Percentiles rank a stretch among this genome's conserved stretches.
Evolutionary conservation across 1,284 basidiomycete species (phyloP).

Genomic region (Neonothopanus nambi): DNA sequence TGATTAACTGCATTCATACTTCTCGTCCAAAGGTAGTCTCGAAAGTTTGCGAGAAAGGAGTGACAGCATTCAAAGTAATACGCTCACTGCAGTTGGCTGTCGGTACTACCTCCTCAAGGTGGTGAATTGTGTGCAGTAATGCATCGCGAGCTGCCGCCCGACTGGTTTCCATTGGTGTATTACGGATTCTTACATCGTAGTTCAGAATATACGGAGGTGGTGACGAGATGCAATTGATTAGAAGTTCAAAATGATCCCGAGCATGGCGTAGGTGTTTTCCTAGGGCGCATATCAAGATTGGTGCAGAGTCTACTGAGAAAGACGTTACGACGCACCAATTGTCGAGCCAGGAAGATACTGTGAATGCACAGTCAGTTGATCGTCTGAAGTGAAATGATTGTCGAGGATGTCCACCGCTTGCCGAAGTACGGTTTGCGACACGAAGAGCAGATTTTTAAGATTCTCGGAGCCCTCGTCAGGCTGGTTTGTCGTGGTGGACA

Average conservation of each 20-base stretch:
- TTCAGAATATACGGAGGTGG: conserved; percentile 58
- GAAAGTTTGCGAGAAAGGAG: conserved; percentile 72
- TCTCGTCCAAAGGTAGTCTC: conserved; percentile 81
- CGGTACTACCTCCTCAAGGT: conserved; percentile 55
- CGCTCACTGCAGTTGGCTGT: conserved; percentile 48
- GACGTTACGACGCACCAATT: conserved; percentile 52
- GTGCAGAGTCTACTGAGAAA: background rate
- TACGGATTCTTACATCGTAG: conserved; percentile 73
- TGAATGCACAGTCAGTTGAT: conserved; percentile 66
- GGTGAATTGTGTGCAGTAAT: conserved; percentile 54
- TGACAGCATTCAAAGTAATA: conserved; percentile 74
- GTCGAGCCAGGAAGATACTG: conserved; percentile 78
- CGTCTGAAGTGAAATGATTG: conserved; percentile 60
- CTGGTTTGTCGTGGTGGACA: conserved; percentile 3
- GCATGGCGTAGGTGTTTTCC: conserved; percentile 84
- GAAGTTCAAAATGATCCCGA: conserved; percentile 73
- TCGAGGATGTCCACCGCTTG: conserved; percentile 75
- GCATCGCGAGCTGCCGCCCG: conserved; percentile 58
- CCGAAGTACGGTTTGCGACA: conserved; percentile 61
- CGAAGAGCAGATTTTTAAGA: conserved; percentile 56
- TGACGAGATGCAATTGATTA: conserved; percentile 55
- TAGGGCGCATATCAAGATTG: conserved; percentile 29
- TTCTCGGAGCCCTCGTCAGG: conserved; percentile 25
- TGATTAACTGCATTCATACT: conserved; percentile 41
- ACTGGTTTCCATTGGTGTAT: conserved; percentile 79